Evolutionary conservation across 257 asterid species (phyloP).

Genomic region (Verbascum thapsus): DNA sequence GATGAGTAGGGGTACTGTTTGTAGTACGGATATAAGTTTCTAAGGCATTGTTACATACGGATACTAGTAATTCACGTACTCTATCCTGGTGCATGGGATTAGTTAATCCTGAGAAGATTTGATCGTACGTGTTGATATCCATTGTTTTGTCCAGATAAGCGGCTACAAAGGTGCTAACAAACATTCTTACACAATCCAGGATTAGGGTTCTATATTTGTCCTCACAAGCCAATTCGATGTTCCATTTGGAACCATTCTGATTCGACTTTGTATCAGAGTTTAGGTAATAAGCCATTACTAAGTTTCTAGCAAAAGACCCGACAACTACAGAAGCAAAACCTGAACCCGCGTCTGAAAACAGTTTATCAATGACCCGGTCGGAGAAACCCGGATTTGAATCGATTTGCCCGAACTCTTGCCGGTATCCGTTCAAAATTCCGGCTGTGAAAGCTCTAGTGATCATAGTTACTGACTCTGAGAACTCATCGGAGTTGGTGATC

Average conservation of each 20-base stretch:
- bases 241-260: conserved; percentile 37
- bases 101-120: conserved; percentile 65
- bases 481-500: conserved; percentile 51
- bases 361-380: conserved; percentile 44
- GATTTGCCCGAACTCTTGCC: conserved; percentile 10
- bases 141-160: conserved; percentile 69
- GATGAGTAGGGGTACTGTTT: conserved; percentile 6
- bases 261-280: conserved; percentile 24
- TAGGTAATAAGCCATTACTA: conserved; percentile 49
- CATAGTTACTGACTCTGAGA: conserved; percentile 47
- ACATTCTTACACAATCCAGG: conserved; percentile 46
- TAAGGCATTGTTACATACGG: conserved; percentile 57
- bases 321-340: conserved; percentile 72
- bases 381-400: conserved; percentile 32
- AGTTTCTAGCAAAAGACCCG: conserved; percentile 64
- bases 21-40: conserved; percentile 56
- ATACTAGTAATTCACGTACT: conserved; percentile 53
- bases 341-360: conserved; percentile 63
- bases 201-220: conserved; percentile 57
- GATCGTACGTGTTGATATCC: conserved; percentile 58
- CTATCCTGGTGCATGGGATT: conserved; percentile 61
- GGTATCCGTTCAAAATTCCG: conserved; percentile 53
- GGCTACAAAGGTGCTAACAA: conserved; percentile 69
- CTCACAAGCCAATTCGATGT: conserved; percentile 39
- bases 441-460: conserved; percentile 51